Conservation (phyloP, 768 basidiomycete genomes). For the Boletales sp. region DNA sequence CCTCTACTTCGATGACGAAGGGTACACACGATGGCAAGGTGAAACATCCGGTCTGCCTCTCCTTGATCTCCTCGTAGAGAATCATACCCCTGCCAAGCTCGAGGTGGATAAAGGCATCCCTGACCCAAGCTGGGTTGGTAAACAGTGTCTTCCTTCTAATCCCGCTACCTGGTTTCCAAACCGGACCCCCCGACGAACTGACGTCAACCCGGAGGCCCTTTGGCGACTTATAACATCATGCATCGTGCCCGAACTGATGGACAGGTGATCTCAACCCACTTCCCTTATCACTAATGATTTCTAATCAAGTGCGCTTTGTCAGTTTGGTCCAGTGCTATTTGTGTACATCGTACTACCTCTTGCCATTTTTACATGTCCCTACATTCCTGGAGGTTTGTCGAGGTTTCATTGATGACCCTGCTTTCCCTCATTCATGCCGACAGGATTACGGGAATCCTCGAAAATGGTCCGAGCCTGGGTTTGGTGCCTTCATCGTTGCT, state of each 20-base stretch:
- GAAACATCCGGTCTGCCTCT: conserved; percentile 91
- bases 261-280: conserved; percentile 55
- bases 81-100: conserved; percentile 44
- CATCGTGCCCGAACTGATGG: conserved; percentile 89
- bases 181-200: conserved; percentile 65
- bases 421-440: conserved; percentile 13
- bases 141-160: conserved; percentile 34
- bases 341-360: conserved; percentile 89
- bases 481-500: conserved; percentile 90
- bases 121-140: conserved; percentile 28
- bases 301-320: conserved; percentile 10
- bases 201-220: conserved; percentile 80
- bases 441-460: conserved; percentile 91
- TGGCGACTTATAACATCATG: conserved; percentile 87
- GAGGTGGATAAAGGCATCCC: conserved; percentile 28
- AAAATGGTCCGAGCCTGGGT: conserved; percentile 95
- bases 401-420: conserved; percentile 7
- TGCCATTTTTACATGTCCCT: conserved; percentile 91
- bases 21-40: conserved; percentile 86
- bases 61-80: conserved; percentile 77
- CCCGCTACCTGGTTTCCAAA: conserved; percentile 77
- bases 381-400: conserved; percentile 70
- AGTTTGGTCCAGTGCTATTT: conserved; percentile 82
- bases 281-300: conserved; percentile 7
- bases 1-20: conserved; percentile 84